Evolutionary conservation across 2,329 filamentous ascomycete genomes (phyloP).

Genomic region (Talaromyces verruculosus): DNA sequence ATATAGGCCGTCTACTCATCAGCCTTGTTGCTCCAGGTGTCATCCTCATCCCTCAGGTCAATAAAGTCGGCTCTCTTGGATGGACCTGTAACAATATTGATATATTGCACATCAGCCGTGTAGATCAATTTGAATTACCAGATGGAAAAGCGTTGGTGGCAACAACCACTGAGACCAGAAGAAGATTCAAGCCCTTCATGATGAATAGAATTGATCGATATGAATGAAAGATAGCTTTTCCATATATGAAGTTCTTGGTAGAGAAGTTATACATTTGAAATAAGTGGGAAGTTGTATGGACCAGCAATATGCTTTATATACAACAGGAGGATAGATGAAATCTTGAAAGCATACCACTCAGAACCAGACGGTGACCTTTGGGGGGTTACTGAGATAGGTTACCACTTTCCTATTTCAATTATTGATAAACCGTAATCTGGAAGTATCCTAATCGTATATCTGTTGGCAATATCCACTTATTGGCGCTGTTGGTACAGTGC

Average conservation of each 20-base stretch:
- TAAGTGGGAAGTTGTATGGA: background rate
- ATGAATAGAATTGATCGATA: background rate
- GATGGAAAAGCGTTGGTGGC: background rate
- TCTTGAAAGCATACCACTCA: background rate
- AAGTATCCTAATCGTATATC: no score
- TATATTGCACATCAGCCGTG: background rate
- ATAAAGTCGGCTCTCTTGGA: background rate
- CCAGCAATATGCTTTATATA: constrained; percentile 4
- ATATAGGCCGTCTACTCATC: background rate
- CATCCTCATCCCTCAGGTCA: background rate
- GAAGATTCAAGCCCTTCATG: background rate
- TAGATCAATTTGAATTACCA: background rate
- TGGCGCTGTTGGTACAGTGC: no score
- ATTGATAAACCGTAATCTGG: no score
- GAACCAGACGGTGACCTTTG: background rate
- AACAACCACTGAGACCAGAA: background rate
- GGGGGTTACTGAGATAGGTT: no score
- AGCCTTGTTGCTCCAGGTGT: background rate
- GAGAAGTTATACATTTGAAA: background rate
- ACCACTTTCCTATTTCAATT: no score
- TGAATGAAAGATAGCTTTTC: background rate
- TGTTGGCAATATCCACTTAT: no score
- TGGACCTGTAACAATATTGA: background rate
- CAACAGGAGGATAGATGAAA: background rate
- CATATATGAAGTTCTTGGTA: background rate